Conservation (phyloP, 2,329 filamentous ascomycete genomes). For the Ceratocystis eucalypticola region DNA sequence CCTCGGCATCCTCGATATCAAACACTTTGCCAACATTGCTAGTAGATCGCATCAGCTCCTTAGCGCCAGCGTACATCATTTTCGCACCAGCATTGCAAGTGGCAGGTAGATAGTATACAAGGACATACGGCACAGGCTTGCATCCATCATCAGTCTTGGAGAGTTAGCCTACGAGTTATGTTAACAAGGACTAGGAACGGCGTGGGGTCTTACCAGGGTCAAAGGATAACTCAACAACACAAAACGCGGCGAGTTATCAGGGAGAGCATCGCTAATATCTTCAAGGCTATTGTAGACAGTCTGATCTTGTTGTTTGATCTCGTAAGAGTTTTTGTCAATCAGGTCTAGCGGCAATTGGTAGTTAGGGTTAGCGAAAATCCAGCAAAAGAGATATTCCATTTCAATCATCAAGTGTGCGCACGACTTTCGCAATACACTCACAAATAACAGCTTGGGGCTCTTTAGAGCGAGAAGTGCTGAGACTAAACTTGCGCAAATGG, state of each 20-base stretch:
- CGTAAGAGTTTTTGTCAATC: conserved; percentile 80
- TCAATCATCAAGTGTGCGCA: not conserved
- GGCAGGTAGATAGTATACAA: conserved; percentile 86
- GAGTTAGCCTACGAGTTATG: conserved; percentile 11
- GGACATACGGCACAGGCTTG: conserved; percentile 78
- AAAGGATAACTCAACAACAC: conserved; percentile 83
- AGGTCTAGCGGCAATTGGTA: conserved; percentile 45
- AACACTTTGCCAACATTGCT: conserved; percentile 80
- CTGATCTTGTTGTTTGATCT: conserved; percentile 72
- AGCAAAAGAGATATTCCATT: not conserved
- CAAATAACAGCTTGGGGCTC: conserved; percentile 87
- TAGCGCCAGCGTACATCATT: conserved; percentile 92
- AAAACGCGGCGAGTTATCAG: conserved; percentile 81
- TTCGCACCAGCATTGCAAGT: conserved; percentile 77
- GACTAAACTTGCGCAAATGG: conserved; percentile 84
- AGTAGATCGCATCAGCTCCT: conserved; percentile 88
- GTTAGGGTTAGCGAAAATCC: conserved; percentile 8
- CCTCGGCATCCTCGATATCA: conserved; percentile 68
- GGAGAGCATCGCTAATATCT: conserved; percentile 75
- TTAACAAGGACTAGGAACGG: not conserved
- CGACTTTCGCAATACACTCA: conserved; percentile 36
- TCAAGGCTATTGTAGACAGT: conserved; percentile 66
- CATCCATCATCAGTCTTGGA: conserved; percentile 66
- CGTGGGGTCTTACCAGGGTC: conserved; percentile 50
- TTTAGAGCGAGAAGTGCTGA: conserved; percentile 76